Conservation (phyloP, 805 yeast genomes). For the Candida andamanensis region DNA sequence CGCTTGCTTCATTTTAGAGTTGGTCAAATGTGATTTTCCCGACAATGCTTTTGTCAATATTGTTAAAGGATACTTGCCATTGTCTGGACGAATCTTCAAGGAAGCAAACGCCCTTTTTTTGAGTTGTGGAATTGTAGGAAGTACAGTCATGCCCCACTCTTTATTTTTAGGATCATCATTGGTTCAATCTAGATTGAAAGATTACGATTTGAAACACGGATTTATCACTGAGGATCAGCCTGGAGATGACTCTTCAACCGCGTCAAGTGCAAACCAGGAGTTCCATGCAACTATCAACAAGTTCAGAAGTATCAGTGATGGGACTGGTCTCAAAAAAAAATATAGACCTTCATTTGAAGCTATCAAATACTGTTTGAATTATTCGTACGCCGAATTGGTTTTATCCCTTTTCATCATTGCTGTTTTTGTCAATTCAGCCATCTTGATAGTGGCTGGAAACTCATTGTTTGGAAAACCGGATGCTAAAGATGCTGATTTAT, state of each 20-base stretch:
- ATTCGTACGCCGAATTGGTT: slow-evolving; percentile 76
- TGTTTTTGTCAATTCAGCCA: slow-evolving; percentile 86
- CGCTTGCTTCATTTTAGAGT: slow-evolving; percentile 71
- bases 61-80: slow-evolving; percentile 44
- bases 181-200: slow-evolving; percentile 40
- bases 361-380: slow-evolving; percentile 70
- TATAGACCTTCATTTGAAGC: slow-evolving; percentile 79
- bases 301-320: slow-evolving; percentile 13
- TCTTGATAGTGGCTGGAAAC: slow-evolving; percentile 41
- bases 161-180: slow-evolving; percentile 40
- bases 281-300: slow-evolving; percentile 13
- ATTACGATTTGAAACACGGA: slow-evolving; percentile 34
- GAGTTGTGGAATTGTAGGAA: slow-evolving; percentile 43
- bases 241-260: not conserved
- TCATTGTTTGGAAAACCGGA: slow-evolving; percentile 40
- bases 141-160: slow-evolving; percentile 46
- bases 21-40: slow-evolving; percentile 48
- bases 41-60: slow-evolving; percentile 51
- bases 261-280: slow-evolving; percentile 5
- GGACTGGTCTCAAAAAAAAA: slow-evolving; percentile 11
- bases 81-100: slow-evolving; percentile 22
- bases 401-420: slow-evolving; percentile 83
- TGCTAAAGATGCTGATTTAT: slow-evolving; percentile 42
- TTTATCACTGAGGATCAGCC: slow-evolving; percentile 7
- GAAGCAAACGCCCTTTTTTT: slow-evolving; percentile 38